Evolutionary conservation across 176 grass and related monocot species (phyloP), one percentile per base, ranked within the genome.

Genomic region (Hordeum marinum): DNA sequence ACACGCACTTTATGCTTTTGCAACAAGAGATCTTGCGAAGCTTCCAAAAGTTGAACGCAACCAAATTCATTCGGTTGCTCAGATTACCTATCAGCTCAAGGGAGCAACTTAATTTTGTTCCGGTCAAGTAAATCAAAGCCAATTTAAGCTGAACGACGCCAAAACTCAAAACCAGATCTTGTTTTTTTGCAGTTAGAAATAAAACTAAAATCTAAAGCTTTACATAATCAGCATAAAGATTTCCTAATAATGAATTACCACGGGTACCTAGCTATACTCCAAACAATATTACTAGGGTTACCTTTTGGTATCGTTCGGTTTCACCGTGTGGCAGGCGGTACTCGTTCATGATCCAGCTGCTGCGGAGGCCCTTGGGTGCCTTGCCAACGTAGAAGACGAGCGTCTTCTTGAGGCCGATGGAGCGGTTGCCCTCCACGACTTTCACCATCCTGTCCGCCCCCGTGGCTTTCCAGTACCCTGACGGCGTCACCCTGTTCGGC

Each of bases 281-380:
- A 50, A 14, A 50, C 15, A 50, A 50, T 6, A 2, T 50, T 50
- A 50, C 46, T 50, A 50, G 46, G 45, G 46, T 17, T 75, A 95
- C 96, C 96, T 94, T 98, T 43, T 90, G 91, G 85, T 76, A 90
- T n/a, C 87, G 88, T 9, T 99, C 90, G 6, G 91, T 83, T 24
- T 89, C 96, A 37, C 87, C 81, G 10, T 94, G 91, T 0, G 91
- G 96, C 11, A 99, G 82, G 15, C 96, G 91, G 72, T 99, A 99
- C 88, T 99, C 96, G 74, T 99, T 99, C 96, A 99, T 99, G 88
- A 96, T 99, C 96, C 96, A 99, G 83, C 94, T 94, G 48, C 86
- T 99, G 39, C 96, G 81, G 46, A 94, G 60, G 3, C 96, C 96
- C 84, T 96, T 96, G 8, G 96, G 96, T 7, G 96, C 96, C 76